Evolutionary conservation across 2,329 filamentous ascomycete species (phyloP).

Genomic region (Metarhizium brunneum): DNA sequence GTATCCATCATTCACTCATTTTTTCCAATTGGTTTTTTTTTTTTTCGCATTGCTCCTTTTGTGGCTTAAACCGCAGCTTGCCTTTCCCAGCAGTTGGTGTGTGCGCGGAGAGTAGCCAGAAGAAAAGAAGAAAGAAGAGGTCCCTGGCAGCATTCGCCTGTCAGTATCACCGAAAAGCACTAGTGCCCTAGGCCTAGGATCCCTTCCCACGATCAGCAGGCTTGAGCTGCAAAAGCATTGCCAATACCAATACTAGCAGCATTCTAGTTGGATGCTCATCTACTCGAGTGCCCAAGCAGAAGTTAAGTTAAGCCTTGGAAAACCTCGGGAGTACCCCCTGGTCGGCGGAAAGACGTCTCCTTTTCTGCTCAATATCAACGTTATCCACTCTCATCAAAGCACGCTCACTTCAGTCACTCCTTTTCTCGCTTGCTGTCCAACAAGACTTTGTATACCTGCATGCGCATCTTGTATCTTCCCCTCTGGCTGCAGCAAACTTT

Average conservation of each 20-base stretch:
- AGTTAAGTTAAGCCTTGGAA: neutral
- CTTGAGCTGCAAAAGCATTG: constrained; percentile 15
- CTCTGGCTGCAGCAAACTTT: constrained; percentile 7
- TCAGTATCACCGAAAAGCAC: constrained; percentile 5
- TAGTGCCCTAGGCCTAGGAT: constrained; percentile 23
- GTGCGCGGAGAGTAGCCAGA: neutral
- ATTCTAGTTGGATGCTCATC: neutral
- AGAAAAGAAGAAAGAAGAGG: neutral
- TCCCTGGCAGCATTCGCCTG: constrained; percentile 1
- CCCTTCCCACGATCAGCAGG: constrained; percentile 24
- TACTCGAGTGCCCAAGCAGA: neutral
- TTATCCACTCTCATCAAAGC: constrained; percentile 19
- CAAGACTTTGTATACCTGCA: constrained; percentile 6
- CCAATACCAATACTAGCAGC: constrained; percentile 1
- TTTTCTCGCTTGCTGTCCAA: constrained; percentile 19
- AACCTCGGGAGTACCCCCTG: constrained; percentile 3
- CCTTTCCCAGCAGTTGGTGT: neutral
- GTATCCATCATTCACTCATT: constrained; percentile 3
- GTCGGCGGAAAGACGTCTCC: constrained; percentile 10
- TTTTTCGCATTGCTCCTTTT: constrained; percentile 5
- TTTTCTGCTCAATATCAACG: constrained; percentile 28
- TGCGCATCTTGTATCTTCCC: constrained; percentile 7
- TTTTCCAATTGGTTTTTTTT: constrained; percentile 2
- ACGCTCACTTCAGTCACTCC: constrained; percentile 31
- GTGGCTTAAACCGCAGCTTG: constrained; percentile 3